phyloP scores from a whole-genome alignment of 2,329 filamentous ascomycete species.

The Aspergillus flavus region DNA sequence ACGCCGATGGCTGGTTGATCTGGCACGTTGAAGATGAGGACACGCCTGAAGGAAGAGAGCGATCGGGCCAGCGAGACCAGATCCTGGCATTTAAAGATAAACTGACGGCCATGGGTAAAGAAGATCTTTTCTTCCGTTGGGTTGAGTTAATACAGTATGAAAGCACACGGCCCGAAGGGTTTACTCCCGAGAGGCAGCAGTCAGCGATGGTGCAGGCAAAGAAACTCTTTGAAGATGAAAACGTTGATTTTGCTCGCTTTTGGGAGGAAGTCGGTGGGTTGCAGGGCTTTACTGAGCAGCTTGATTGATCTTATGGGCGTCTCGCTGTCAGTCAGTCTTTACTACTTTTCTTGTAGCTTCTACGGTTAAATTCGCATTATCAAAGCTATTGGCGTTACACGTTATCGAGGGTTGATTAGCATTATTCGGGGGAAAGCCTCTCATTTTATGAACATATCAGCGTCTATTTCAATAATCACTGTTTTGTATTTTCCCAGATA shows the following conservation, averaged over 20 bases:
- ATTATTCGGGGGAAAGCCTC: not conserved
- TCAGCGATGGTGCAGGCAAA: constrained; percentile 73
- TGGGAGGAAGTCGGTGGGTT: constrained; percentile 71
- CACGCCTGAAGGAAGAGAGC: constrained; percentile 42
- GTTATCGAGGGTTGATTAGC: not conserved
- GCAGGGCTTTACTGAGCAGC: constrained; percentile 54
- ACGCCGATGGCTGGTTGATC: constrained; percentile 71
- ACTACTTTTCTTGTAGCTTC: not conserved
- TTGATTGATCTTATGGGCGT: constrained; percentile 37
- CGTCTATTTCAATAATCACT: not conserved
- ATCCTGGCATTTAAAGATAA: constrained; percentile 80
- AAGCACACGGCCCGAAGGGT: constrained; percentile 75
- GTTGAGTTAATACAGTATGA: constrained; percentile 91
- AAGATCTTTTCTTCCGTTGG: constrained; percentile 88
- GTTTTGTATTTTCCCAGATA: not conserved
- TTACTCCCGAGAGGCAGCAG: constrained; percentile 72
- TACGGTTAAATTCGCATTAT: not conserved
- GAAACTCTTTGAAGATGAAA: constrained; percentile 71
- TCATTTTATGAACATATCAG: not conserved
- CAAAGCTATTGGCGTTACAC: not conserved
- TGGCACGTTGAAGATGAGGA: constrained; percentile 62
- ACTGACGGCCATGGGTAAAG: constrained; percentile 75
- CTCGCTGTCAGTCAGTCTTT: not conserved
- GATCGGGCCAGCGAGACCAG: constrained; percentile 58
- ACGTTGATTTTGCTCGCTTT: constrained; percentile 80